Evolutionary conservation across 805 yeast species (phyloP), one percentile per base, ranked within the genome.

Genomic region (Myxozyma udenii): DNA sequence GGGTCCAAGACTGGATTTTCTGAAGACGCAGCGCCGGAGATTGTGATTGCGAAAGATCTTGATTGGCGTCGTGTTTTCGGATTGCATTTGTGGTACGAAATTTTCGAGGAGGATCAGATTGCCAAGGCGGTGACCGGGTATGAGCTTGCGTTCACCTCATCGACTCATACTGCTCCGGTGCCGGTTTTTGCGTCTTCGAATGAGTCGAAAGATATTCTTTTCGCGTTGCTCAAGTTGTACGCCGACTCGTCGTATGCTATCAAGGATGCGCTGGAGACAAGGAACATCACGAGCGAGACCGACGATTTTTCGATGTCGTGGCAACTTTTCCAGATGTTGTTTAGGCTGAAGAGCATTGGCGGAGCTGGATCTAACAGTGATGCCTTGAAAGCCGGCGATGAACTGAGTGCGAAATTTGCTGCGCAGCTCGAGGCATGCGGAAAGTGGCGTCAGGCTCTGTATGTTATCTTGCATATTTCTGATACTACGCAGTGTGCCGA

Each of bases 51-150:
- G 2, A 69, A 68, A 2, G 78, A 74, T 1, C 46, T 85, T 25
- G 76, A 84, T 14, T 86, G 96, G 95, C 74, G 78, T 51, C 71
- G 83, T 28, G 73, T 78, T 22, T 71, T 90, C 28, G 79, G 81
- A 1, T 58, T 86, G 48, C 64, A 74, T 18, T 60, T 89, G n/a
- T 79, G 78, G 63, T 90, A 83, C 67, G 87, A 50, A 21, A 39
- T 41, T 12, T 49, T 50, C 25, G 60, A 54, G 30, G 60, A 56
- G 24, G 54, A 50, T 33, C 26, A 32, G 18, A 50, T 56, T 21
- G 50, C 41, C 11, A 61, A 53, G 24, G 65, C 65, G 1, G 62
- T 63, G 21, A 51, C 43, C 28, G 28, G 25, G 26, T 61, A 58
- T 48, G 45, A 49, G 44, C 2, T 44, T 33, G 63, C 65, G 12